Evolutionary conservation across 768 basidiomycete genomes (phyloP).

Genomic region (Mycena sanguinolenta): DNA sequence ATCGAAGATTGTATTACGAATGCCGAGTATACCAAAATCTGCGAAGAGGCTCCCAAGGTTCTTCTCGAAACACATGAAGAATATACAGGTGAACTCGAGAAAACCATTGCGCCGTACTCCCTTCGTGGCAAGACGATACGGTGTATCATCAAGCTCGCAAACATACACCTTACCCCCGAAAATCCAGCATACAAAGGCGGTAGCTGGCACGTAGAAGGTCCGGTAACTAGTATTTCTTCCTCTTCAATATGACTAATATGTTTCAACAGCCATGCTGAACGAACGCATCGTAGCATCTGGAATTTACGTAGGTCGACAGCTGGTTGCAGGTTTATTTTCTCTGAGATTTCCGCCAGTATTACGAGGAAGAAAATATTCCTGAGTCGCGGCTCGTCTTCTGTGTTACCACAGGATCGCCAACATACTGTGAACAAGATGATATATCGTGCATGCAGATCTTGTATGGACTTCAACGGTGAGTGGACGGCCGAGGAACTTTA

Average conservation of each 20-base stretch:
- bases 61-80: too few species aligned
- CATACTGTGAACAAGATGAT: slow-evolving; percentile 38
- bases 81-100: too few species aligned
- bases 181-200: slow-evolving; percentile 47
- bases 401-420: slow-evolving; percentile 31
- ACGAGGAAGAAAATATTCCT: slow-evolving; percentile 48
- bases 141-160: slow-evolving; percentile 39
- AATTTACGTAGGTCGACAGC: slow-evolving; percentile 40
- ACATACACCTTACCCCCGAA: slow-evolving; percentile 47
- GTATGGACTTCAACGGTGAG: slow-evolving; percentile 32
- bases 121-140: too few species aligned
- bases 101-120: too few species aligned
- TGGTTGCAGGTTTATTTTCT: slow-evolving; percentile 24
- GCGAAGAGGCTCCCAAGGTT: too few species aligned
- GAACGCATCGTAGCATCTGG: slow-evolving; percentile 34
- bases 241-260: not conserved
- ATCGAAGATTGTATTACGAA: too few species aligned
- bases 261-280: not conserved
- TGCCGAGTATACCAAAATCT: too few species aligned
- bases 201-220: slow-evolving; percentile 50
- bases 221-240: too few species aligned
- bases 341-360: slow-evolving; percentile 41
- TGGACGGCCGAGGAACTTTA: too few species aligned
- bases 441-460: slow-evolving; percentile 21
- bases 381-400: slow-evolving; percentile 49